Conservation (phyloP, 305 asterid genomes). For the Fraxinus albicans region DNA sequence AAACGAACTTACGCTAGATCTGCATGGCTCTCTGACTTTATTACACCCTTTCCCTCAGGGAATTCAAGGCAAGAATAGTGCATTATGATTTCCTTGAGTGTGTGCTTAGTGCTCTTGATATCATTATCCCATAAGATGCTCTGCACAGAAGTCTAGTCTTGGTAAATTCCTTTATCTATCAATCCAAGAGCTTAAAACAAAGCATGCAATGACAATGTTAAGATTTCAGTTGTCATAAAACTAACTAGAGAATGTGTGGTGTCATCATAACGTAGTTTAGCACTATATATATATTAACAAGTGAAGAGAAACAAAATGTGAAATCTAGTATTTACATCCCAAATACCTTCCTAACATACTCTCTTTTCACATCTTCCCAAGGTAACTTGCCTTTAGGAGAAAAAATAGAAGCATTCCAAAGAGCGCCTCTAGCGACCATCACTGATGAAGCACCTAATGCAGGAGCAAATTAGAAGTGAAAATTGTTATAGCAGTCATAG, state of each 20-base stretch:
- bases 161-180: constrained; percentile 22
- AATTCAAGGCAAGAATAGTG: constrained; percentile 73
- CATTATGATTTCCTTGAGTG: constrained; percentile 81
- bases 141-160: constrained; percentile 37
- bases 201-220: neutral
- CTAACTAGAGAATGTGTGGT: neutral
- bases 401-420: constrained; percentile 92
- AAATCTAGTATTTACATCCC: constrained; percentile 6
- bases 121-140: constrained; percentile 94
- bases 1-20: constrained; percentile 76
- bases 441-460: constrained; percentile 70
- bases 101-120: constrained; percentile 71
- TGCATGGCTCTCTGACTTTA: constrained; percentile 56
- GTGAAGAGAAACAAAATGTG: neutral
- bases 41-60: constrained; percentile 75
- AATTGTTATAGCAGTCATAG: neutral
- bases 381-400: constrained; percentile 68
- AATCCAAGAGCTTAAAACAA: neutral
- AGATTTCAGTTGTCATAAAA: neutral
- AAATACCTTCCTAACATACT: constrained; percentile 74
- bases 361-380: constrained; percentile 72
- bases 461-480: constrained; percentile 12
- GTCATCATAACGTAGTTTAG: neutral
- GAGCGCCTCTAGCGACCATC: constrained; percentile 96
- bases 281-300: neutral